phyloP scores from a whole-genome alignment of 257 asterid species.

The Nicotiana otophora region DNA sequence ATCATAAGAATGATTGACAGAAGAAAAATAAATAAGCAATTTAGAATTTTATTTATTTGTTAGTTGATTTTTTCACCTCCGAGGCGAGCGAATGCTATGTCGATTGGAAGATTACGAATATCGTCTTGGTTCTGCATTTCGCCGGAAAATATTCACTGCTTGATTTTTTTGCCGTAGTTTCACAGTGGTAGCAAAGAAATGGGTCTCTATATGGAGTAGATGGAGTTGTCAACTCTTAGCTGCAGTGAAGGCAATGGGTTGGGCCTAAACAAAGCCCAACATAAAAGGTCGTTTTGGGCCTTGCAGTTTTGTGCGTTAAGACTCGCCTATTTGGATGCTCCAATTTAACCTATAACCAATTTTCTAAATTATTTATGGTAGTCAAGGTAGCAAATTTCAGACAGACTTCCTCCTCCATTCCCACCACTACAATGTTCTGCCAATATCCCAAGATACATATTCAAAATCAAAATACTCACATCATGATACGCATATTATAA shows the following conservation, averaged over 20 bases:
- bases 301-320: neutral
- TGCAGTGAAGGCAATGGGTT: neutral
- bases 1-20: neutral
- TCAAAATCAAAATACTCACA: no score
- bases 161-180: neutral
- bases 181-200: neutral
- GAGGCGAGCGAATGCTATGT: conserved; percentile 87
- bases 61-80: conserved; percentile 48
- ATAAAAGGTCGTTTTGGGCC: neutral
- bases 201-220: neutral
- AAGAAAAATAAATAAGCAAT: neutral
- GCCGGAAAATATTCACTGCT: neutral
- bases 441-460: no score
- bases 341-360: no score
- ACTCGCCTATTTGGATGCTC: no score
- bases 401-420: no score
- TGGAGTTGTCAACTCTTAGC: neutral
- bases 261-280: neutral
- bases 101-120: conserved; percentile 81
- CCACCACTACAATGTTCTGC: no score
- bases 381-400: no score
- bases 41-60: neutral
- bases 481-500: no score
- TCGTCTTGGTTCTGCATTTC: conserved; percentile 69
- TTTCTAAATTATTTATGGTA: no score